Base-by-base conservation (phyloP, 2,329 filamentous ascomycete species). In the Fusarium sp. region DNA sequence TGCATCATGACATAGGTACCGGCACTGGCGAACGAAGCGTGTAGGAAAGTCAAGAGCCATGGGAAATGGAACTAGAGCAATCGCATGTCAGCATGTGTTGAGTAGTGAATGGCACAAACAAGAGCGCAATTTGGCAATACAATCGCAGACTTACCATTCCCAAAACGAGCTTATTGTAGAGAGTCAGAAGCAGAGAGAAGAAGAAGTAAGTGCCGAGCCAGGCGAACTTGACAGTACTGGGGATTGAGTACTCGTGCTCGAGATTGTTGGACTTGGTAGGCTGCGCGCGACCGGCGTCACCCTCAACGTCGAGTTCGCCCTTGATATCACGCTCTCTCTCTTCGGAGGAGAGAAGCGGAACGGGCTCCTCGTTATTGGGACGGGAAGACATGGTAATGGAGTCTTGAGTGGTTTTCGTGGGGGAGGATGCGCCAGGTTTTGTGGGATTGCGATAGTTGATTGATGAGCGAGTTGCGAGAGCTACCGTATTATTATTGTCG, bases 131-230 rank as follows among this genome's bases (percentile, higher is more conserved):
- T 8, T 13, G 21, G 9, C n/a, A 21, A 37, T 11, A 3, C 23
- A 31, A 21, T 29, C 21, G 38, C 21, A 9, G 38, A 75, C 77
- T 66, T 70, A 81, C 80, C 71, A 78, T 78, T 66, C 80, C 80
- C 53, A 86, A 73, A 19, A 86, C 81, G 27, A 83, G 76, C 72
- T 86, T 86, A 75, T 86, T 86, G 71, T 85, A 86, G 19, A 86
- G 76, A 8, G 84, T 86, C 50, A 86, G 72, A 53, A 76, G 65
- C 19, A 79, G 68, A 15, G 77, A 79, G 66, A 79, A 77, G 67
- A 80, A 75, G 68, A 85, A 84, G 70, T 85, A 85, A 52, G 79
- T 76, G 25, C 77, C 79, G 27, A 83, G 71, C 78, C 80, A 82
- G 48, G 78, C 74, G 61, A 82, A 80, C 71, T 82, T 82, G 70